phyloP scores from a whole-genome alignment of 2,329 filamentous ascomycete genomes.

The Ascochyta lentis region DNA sequence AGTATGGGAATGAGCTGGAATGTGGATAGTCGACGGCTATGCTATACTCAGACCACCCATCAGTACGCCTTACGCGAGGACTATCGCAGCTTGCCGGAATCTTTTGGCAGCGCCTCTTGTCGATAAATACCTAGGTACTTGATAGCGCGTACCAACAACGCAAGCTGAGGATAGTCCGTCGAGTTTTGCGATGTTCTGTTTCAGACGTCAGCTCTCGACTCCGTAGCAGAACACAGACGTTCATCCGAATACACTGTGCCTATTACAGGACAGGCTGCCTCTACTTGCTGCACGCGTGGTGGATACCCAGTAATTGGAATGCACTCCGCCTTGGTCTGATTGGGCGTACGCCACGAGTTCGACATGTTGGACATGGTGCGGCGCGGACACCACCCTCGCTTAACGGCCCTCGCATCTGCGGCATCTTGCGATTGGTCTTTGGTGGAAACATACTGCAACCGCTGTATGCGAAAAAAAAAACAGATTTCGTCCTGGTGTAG shows the following conservation, averaged over 20 bases:
- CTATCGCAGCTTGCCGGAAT: conserved; percentile 43
- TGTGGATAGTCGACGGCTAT: conserved; percentile 42
- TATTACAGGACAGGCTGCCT: conserved; percentile 45
- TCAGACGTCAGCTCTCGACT: conserved; percentile 74
- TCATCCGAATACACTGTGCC: conserved; percentile 52
- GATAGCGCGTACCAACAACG: conserved; percentile 65
- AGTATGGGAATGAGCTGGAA: conserved; percentile 37
- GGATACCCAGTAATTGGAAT: conserved; percentile 29
- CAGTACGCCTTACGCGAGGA: conserved; percentile 44
- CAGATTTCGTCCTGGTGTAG: background rate
- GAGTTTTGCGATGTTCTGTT: conserved; percentile 51
- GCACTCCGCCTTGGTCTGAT: conserved; percentile 26
- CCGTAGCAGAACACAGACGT: conserved; percentile 72
- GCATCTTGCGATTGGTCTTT: conserved; percentile 16
- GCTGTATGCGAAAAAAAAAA: conserved; percentile 6
- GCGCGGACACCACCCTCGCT: conserved; percentile 36
- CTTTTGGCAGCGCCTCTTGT: conserved; percentile 68
- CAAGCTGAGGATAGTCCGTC: conserved; percentile 56
- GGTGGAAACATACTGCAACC: conserved; percentile 5
- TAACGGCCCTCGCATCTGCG: conserved; percentile 26
- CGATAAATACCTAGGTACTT: conserved; percentile 67
- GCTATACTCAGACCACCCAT: conserved; percentile 39
- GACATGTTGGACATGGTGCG: conserved; percentile 30
- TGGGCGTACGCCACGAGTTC: conserved; percentile 33
- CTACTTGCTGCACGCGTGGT: conserved; percentile 40